Evolutionary conservation across 257 asterid species (phyloP), one percentile per base, ranked within the genome.

Genomic region (Solanum raphanifolium): DNA sequence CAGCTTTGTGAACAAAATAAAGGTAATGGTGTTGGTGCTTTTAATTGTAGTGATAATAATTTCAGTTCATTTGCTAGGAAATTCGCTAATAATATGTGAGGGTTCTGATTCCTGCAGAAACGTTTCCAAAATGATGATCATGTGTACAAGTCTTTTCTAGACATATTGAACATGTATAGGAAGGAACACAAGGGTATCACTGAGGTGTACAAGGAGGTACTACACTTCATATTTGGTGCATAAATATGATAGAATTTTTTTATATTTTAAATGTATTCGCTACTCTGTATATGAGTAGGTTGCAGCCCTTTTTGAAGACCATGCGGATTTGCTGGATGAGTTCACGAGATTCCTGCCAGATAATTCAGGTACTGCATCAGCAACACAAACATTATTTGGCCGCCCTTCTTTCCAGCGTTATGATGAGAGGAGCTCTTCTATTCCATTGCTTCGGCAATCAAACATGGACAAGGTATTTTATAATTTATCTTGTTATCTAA

Each of bases 331-430:
- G 89, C 95, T 94, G 86, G 95, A 91, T 9, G 96, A 94, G 90
- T 94, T 94, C 90, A 92, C 93, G 12, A 92, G 96, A 91, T 94
- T 94, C 90, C 90, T 94, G 73, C 98, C 98, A n/a, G 95, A 91
- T 88, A 88, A 89, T 87, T 94, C 97, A 87, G 92, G 91, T 72
- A 38, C 94, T 82, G 92, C 94, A 83, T 90, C 96, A 83, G 91
- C 91, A 29, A 82, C 92, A 76, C 93, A 89, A 76, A 60, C 92
- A 86, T 88, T 94, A 27, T 88, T 93, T 85, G 93, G 92, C 69
- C 93, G 93, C 32, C 94, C 91, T 87, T 86, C 91, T 86, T 86
- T 90, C 87, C 87, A 65, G 83, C 94, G 94, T 27, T 90, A 86
- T 86, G 98, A 93, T 55, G 96, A 92, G 87, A 94, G 94, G 88